phyloP scores from a whole-genome alignment of 1,139 yeast species.

The Pichia sp. region DNA sequence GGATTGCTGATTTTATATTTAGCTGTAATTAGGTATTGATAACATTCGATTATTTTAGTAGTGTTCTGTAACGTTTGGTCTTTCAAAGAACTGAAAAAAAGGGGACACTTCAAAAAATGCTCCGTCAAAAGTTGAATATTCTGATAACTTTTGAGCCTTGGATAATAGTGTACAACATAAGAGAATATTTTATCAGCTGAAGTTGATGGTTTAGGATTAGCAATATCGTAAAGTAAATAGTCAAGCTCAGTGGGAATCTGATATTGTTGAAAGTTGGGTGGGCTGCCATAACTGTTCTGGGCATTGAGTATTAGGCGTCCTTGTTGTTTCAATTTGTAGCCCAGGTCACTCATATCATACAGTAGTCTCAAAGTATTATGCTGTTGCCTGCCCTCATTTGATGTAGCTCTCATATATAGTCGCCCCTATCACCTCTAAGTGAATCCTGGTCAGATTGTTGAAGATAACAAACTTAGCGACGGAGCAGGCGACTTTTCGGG shows the following conservation, averaged over 20 bases:
- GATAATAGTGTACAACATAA: slow-evolving; percentile 55
- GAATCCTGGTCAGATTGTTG: not conserved
- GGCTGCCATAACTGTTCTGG: not conserved
- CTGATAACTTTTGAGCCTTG: slow-evolving; percentile 53
- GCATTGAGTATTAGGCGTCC: slow-evolving; percentile 5
- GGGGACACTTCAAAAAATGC: slow-evolving; percentile 46
- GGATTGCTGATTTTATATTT: slow-evolving; percentile 62
- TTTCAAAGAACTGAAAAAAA: slow-evolving; percentile 34
- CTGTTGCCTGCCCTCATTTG: no score
- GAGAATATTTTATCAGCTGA: slow-evolving; percentile 43
- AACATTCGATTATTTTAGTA: slow-evolving; percentile 46
- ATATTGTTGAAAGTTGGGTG: not conserved
- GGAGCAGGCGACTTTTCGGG: not conserved
- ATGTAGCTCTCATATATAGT: not conserved
- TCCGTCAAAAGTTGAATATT: slow-evolving; percentile 51
- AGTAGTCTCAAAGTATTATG: no score
- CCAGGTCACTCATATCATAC: slow-evolving; percentile 9
- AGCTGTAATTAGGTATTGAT: slow-evolving; percentile 44
- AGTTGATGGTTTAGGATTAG: slow-evolving; percentile 36
- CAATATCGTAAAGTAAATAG: slow-evolving; percentile 42
- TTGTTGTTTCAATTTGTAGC: slow-evolving; percentile 19
- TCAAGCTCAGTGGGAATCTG: slow-evolving; percentile 43
- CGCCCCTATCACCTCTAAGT: not conserved
- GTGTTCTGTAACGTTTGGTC: slow-evolving; percentile 26
- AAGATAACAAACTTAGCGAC: not conserved